A percentile compares a stretch with the other conserved stretches of the same genome.
Evolutionary conservation across 768 basidiomycete species (phyloP).

Genomic region (Auricularia sp.): DNA sequence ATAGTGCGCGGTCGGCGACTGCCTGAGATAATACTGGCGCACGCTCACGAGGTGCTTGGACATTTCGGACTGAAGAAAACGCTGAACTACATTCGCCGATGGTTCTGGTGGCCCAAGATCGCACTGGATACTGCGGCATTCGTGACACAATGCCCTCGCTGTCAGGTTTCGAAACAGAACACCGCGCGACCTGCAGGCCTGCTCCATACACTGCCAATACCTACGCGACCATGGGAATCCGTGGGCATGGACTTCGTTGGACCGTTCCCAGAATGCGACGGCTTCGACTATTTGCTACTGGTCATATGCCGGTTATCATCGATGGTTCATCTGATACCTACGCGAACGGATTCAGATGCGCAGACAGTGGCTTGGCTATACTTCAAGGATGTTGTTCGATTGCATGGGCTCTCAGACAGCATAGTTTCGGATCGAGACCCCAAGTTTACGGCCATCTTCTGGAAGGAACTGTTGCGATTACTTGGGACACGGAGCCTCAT

Average conservation of each 20-base stretch:
- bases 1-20: constrained; percentile 9
- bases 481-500: not conserved
- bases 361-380: not conserved
- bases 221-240: constrained; percentile 13
- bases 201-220: constrained; percentile 8
- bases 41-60: not conserved
- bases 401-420: not conserved
- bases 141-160: constrained; percentile 18
- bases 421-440: constrained; percentile 4
- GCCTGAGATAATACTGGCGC: not conserved
- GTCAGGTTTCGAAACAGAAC: constrained; percentile 9
- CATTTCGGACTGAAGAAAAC: constrained; percentile 14
- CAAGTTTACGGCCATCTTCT: not conserved
- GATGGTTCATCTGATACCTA: constrained; percentile 15
- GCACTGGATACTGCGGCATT: constrained; percentile 18
- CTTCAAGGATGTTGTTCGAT: not conserved
- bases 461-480: not conserved
- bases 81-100: constrained; percentile 6
- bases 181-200: constrained; percentile 2
- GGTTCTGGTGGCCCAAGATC: constrained; percentile 20
- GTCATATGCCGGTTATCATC: constrained; percentile 6
- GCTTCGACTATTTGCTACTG: not conserved
- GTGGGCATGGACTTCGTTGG: constrained; percentile 18
- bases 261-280: constrained; percentile 13
- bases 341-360: not conserved